These are phyloP conservation scores for Suillus alpinus DNA, from an alignment of 768 basidiomycete genomes.

Conservation along the genomic window DNA sequence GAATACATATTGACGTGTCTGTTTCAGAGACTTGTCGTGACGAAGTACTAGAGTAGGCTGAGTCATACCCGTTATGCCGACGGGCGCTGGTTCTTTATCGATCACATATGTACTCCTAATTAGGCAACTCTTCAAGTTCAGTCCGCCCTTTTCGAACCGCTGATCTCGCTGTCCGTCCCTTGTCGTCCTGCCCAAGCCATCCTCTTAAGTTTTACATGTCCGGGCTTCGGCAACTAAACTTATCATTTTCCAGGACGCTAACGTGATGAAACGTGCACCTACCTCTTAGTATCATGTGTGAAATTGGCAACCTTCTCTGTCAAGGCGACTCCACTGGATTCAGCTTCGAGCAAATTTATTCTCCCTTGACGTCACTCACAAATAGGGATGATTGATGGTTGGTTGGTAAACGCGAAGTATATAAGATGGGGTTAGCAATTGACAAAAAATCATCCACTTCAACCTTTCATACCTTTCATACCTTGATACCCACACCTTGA, in stretches of 20 bases:
- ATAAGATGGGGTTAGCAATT: slow-evolving; percentile 11
- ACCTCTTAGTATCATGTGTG: neutral
- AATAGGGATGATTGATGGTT: neutral
- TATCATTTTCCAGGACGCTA: neutral
- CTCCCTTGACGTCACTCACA: slow-evolving; percentile 30
- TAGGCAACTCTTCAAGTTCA: slow-evolving; percentile 13
- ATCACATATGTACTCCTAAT: neutral
- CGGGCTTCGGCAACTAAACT: neutral
- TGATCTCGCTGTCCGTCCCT: neutral
- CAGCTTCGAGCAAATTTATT: slow-evolving; percentile 1
- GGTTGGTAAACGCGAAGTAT: slow-evolving; percentile 10
- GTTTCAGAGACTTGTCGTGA: slow-evolving; percentile 1
- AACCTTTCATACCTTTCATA: neutral
- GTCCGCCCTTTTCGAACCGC: neutral
- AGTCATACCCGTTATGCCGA: neutral
- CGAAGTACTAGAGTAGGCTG: neutral
- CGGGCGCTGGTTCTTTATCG: neutral
- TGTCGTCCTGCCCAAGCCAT: neutral
- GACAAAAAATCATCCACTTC: neutral
- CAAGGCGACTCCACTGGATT: slow-evolving; percentile 6
- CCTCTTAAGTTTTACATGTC: neutral
- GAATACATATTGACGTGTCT: neutral
- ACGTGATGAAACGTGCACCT: neutral
- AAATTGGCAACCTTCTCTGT: slow-evolving; percentile 4
- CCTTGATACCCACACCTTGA: slow-evolving; percentile 2